Evolutionary conservation across 345 rosid genomes (phyloP).

Genomic region (Nasturtium officinale): DNA sequence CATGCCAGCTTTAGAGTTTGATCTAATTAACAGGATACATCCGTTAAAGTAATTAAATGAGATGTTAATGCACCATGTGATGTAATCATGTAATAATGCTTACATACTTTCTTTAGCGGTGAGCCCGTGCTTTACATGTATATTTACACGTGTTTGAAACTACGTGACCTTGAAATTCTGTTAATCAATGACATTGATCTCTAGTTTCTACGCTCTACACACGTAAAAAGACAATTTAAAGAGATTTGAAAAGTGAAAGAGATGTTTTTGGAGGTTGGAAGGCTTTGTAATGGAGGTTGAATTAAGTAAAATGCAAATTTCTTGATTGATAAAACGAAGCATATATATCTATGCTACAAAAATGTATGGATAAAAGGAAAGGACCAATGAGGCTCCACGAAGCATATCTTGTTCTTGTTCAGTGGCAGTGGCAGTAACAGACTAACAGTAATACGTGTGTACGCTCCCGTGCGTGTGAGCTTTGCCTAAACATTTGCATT

Average conservation of each 20-base stretch:
- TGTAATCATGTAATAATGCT: background rate
- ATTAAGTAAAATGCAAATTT: background rate
- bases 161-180: background rate
- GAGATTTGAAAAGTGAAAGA: background rate
- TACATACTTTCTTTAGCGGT: background rate
- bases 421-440: background rate
- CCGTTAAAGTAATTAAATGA: background rate
- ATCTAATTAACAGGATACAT: background rate
- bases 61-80: background rate
- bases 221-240: background rate
- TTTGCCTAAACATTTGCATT: background rate
- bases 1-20: background rate
- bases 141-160: background rate
- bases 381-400: background rate
- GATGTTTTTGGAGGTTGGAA: background rate
- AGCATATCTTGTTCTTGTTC: no score
- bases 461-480: conserved; percentile 5
- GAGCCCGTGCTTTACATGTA: background rate
- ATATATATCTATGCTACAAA: no score
- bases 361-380: conserved; percentile 1
- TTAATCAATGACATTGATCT: background rate
- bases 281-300: background rate
- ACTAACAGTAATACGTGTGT: conserved; percentile 17
- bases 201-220: background rate
- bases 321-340: background rate